These are phyloP conservation scores for Pseudovirgaria hyperparasitica DNA, from an alignment of 2,329 filamentous ascomycete species.

Conservation along the genomic window DNA sequence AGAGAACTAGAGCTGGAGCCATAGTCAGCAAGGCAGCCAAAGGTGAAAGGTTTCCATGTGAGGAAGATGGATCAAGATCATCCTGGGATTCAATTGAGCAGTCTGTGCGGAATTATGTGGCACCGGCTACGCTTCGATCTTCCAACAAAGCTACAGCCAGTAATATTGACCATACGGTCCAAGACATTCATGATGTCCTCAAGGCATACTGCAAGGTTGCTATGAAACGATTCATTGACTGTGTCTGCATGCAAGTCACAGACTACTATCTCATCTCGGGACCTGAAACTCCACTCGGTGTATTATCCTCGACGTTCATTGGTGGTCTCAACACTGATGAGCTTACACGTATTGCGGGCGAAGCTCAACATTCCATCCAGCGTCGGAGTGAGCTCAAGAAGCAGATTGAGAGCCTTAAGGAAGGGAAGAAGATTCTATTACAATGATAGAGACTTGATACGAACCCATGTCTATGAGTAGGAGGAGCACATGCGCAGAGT, in stretches of 20 bases:
- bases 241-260: constrained; percentile 45
- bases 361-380: constrained; percentile 33
- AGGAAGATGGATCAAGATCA: too few relatives aligned
- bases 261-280: constrained; percentile 41
- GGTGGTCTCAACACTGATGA: constrained; percentile 33
- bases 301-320: constrained; percentile 42
- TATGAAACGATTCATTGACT: constrained; percentile 49
- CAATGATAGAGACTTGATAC: too few relatives aligned
- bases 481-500: too few relatives aligned
- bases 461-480: too few relatives aligned
- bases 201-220: constrained; percentile 50
- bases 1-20: too few relatives aligned
- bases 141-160: too few relatives aligned
- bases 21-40: too few relatives aligned
- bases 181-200: constrained; percentile 49
- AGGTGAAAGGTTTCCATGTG: too few relatives aligned
- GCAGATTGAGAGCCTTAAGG: constrained; percentile 34
- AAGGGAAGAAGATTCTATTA: constrained; percentile 19
- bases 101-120: too few relatives aligned
- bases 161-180: constrained; percentile 27
- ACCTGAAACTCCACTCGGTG: constrained; percentile 35
- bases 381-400: constrained; percentile 31
- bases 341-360: constrained; percentile 45
- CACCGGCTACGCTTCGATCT: too few relatives aligned
- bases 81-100: too few relatives aligned